Percentiles rank a stretch among this genome's conserved stretches.
Conservation (phyloP, 805 yeast species). For the Saturnispora sanitii region DNA sequence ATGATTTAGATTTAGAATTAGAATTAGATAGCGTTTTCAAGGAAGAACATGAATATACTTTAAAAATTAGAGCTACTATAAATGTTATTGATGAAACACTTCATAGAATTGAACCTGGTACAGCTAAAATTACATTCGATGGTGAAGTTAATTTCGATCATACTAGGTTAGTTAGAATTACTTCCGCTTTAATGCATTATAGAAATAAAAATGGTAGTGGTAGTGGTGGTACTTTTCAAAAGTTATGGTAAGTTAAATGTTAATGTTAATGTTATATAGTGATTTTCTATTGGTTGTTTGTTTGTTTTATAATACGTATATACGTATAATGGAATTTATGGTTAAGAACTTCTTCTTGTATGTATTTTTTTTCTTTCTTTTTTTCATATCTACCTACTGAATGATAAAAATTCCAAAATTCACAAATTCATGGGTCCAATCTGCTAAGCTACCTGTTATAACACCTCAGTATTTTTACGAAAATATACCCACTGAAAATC, state of each 20-base stretch:
- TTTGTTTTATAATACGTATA: no score
- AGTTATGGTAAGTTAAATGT: conserved; percentile 20
- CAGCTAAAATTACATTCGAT: conserved; percentile 25
- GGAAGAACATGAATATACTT: conserved; percentile 24
- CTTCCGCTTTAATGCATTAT: conserved; percentile 20
- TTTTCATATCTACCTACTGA: background rate
- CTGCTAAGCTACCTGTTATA: background rate
- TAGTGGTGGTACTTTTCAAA: conserved; percentile 21
- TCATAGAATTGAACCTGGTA: conserved; percentile 17
- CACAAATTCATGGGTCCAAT: background rate
- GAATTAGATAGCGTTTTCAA: conserved; percentile 17
- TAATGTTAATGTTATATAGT: background rate
- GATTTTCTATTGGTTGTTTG: no score
- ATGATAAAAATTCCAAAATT: background rate
- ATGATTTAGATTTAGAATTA: conserved; percentile 12
- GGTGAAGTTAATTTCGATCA: conserved; percentile 31
- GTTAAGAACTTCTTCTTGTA: background rate
- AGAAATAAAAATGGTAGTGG: conserved; percentile 16
- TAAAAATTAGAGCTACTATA: conserved; percentile 25
- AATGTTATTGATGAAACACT: conserved; percentile 16
- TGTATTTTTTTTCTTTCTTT: background rate
- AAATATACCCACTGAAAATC: background rate
- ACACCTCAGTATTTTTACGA: background rate
- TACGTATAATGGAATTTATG: background rate
- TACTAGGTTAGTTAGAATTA: conserved; percentile 25